Percentiles rank a stretch among this genome's conserved stretches.
phyloP scores from a whole-genome alignment of 805 yeast genomes.

The Metschnikowia matae region DNA sequence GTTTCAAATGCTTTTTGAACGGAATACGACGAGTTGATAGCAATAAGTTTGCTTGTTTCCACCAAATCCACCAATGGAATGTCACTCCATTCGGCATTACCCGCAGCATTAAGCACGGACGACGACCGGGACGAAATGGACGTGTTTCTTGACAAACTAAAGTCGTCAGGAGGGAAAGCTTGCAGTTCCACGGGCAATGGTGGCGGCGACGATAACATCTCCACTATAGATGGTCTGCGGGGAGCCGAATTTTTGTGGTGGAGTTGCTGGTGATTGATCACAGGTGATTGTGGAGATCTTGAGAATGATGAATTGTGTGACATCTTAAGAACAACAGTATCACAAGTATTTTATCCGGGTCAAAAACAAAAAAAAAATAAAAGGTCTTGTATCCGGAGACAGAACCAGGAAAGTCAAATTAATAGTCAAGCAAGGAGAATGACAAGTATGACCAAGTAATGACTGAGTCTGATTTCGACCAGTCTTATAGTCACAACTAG shows the following conservation, averaged over 20 bases:
- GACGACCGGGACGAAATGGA: slow-evolving; percentile 19
- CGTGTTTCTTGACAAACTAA: slow-evolving; percentile 36
- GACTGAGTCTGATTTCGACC: no score
- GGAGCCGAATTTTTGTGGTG: slow-evolving; percentile 19
- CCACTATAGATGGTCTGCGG: slow-evolving; percentile 67
- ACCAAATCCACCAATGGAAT: slow-evolving; percentile 69
- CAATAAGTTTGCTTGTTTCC: slow-evolving; percentile 71
- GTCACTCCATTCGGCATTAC: slow-evolving; percentile 61
- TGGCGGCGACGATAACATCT: slow-evolving; percentile 72
- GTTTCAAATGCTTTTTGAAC: slow-evolving; percentile 89
- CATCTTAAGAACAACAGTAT: slow-evolving; percentile 7
- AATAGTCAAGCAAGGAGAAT: no score
- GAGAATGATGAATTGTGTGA: slow-evolving; percentile 19
- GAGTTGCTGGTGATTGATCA: slow-evolving; percentile 15
- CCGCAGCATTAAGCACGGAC: slow-evolving; percentile 12
- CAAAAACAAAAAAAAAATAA: no score
- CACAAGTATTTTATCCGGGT: no score
- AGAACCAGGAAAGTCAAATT: no score
- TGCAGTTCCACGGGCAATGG: slow-evolving; percentile 41
- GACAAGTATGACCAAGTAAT: no score
- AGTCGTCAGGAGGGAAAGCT: slow-evolving; percentile 31
- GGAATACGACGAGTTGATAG: slow-evolving; percentile 60
- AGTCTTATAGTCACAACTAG: no score
- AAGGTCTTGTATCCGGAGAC: no score
- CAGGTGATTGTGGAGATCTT: slow-evolving; percentile 19